Evolutionary conservation across 2,329 filamentous ascomycete species (phyloP), one percentile per base, ranked within the genome.

Genomic region (Beauveria brongniartii): DNA sequence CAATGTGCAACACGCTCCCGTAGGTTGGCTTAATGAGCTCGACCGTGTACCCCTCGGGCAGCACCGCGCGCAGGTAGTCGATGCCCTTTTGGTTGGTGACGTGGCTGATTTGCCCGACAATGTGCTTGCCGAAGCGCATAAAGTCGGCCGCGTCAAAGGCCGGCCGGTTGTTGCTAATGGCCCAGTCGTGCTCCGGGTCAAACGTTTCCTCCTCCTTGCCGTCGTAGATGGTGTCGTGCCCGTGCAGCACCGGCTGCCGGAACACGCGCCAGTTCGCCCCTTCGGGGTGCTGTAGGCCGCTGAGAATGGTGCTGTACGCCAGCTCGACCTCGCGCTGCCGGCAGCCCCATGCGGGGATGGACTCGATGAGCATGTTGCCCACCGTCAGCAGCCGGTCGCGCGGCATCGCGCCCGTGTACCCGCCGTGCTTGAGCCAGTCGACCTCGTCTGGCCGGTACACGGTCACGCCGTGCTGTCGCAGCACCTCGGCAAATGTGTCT

Each of bases 351-450:
- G 67, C 65, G 55, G 69, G 72, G n/a, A 62, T 64, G 8, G 71
- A 66, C 59, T 72, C 71, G 44, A 72, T 70, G 9, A 72, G 56
- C 3, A 65, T 68, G 56, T 67, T 69, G 24, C 70, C 70, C 30
- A 73, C 69, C 14, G 64, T 68, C 65, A 73, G 67, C 9, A 72
- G 55, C n/a, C 68, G 66, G 59, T 73, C 71, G 12, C 70, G 67
- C 6, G 70, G 70, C 70, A 73, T 73, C 22, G 70, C 66, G 5
- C 70, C 70, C 0, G 70, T 72, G 61, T 73, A 73, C 34, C 69
- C 68, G 58, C 65, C 64, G 59, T 67, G 62, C 55, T 67, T 66
- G 18, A 61, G 28, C 67, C 67, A 69, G 60, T 67, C 59, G 20
- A 67, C 62, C 46, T 58, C 55, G 5, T 62, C 55, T 1, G 67